These are phyloP conservation scores for Rhynchosporium graminicola DNA, from an alignment of 2,329 filamentous ascomycete genomes.

Conservation along the genomic window DNA sequence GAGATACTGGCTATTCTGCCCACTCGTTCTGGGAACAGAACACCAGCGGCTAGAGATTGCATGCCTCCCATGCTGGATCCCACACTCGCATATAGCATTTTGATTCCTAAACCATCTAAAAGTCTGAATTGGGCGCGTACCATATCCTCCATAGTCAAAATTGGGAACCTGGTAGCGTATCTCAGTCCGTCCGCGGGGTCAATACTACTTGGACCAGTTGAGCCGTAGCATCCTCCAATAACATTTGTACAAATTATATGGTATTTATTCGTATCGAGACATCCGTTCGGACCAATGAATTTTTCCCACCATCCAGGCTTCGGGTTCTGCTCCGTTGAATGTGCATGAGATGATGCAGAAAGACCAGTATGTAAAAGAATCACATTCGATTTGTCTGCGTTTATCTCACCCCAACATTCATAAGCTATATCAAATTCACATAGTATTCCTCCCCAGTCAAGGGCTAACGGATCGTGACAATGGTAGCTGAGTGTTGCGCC, in stretches of 20 bases:
- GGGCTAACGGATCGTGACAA: conserved; percentile 70
- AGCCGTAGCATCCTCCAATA: conserved; percentile 92
- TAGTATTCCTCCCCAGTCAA: conserved; percentile 95
- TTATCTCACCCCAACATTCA: conserved; percentile 86
- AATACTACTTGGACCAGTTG: conserved; percentile 81
- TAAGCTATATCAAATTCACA: conserved; percentile 89
- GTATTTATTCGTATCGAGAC: conserved; percentile 88
- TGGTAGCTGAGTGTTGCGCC: conserved; percentile 80
- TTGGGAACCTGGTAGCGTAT: conserved; percentile 94
- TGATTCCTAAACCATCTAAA: conserved; percentile 75
- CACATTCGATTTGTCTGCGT: conserved; percentile 79
- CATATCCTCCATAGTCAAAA: conserved; percentile 96
- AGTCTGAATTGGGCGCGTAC: conserved; percentile 92
- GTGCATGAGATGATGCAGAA: conserved; percentile 95
- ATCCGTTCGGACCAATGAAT: conserved; percentile 86
- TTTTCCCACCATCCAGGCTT: conserved; percentile 98
- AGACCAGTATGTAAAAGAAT: conserved; percentile 92
- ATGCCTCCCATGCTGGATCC: conserved; percentile 98
- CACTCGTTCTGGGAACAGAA: conserved; percentile 80
- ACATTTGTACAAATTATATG: conserved; percentile 97
- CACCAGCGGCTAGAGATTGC: conserved; percentile 88
- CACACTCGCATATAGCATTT: conserved; percentile 84
- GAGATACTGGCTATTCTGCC: conserved; percentile 84
- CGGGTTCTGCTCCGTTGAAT: conserved; percentile 82
- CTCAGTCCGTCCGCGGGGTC: conserved; percentile 85